Percentiles rank a stretch among this genome's conserved stretches.
phyloP scores from a whole-genome alignment of 345 rosid species.

The Dipteronia sinensis region DNA sequence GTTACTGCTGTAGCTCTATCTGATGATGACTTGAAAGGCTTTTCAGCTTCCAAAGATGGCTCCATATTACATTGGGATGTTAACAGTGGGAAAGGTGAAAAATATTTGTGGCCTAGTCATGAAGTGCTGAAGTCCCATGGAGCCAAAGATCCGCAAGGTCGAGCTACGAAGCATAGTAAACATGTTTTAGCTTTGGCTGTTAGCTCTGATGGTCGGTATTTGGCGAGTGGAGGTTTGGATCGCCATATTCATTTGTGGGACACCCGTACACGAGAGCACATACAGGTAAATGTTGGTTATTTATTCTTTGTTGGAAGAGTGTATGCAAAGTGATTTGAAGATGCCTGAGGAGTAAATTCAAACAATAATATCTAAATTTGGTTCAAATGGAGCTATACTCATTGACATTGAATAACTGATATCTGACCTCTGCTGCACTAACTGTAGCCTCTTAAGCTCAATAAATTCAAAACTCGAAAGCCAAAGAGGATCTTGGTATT shows the following conservation, averaged over 20 bases:
- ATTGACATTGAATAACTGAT: neutral
- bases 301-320: neutral
- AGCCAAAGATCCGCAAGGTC: conserved; percentile 71
- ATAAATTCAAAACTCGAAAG: neutral
- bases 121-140: conserved; percentile 73
- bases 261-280: conserved; percentile 73
- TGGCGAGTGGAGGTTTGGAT: conserved; percentile 94
- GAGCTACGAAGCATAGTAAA: conserved; percentile 66
- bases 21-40: conserved; percentile 84
- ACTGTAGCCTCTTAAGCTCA: neutral
- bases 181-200: conserved; percentile 79
- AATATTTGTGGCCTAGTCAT: conserved; percentile 77
- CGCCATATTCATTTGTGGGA: conserved; percentile 98
- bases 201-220: conserved; percentile 88
- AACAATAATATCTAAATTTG: neutral
- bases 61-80: conserved; percentile 87
- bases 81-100: conserved; percentile 61
- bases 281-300: conserved; percentile 56
- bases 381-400: neutral
- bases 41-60: conserved; percentile 94
- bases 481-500: neutral
- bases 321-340: neutral
- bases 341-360: neutral
- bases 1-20: conserved; percentile 83
- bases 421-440: neutral